These are phyloP conservation scores for Penicillium sp. DNA, from an alignment of 2,329 filamentous ascomycete species.

Conservation along the genomic window DNA sequence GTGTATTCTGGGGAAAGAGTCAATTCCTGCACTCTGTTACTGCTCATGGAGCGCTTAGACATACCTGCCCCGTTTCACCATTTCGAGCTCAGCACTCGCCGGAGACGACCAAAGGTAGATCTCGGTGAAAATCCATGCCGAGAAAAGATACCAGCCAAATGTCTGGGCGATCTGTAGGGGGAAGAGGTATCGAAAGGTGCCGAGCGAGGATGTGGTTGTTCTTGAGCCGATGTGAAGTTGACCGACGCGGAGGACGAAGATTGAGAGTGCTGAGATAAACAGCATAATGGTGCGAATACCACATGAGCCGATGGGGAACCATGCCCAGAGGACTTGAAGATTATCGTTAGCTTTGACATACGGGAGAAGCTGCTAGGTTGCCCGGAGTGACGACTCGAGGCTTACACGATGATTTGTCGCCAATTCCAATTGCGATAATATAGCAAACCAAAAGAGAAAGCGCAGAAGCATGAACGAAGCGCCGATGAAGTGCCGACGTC, in stretches of 20 bases:
- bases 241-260: constrained; percentile 84
- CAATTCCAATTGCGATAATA: constrained; percentile 70
- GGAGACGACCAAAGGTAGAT: constrained; percentile 76
- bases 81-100: constrained; percentile 65
- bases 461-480: constrained; percentile 78
- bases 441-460: constrained; percentile 75
- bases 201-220: constrained; percentile 70
- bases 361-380: neutral
- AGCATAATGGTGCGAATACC: constrained; percentile 76
- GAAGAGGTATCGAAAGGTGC: constrained; percentile 64
- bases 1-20: constrained; percentile 45
- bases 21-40: constrained; percentile 11
- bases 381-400: constrained; percentile 22
- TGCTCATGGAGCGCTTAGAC: constrained; percentile 37
- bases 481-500: constrained; percentile 82
- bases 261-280: constrained; percentile 73
- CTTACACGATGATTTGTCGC: constrained; percentile 71
- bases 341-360: neutral
- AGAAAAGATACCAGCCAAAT: constrained; percentile 74
- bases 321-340: constrained; percentile 74
- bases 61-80: constrained; percentile 71
- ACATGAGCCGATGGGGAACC: constrained; percentile 78
- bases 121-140: constrained; percentile 78
- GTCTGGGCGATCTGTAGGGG: constrained; percentile 70
- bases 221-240: constrained; percentile 77